Base-by-base conservation (phyloP, 352 stramenopile species). In the Phytophthora pinifolia region DNA sequence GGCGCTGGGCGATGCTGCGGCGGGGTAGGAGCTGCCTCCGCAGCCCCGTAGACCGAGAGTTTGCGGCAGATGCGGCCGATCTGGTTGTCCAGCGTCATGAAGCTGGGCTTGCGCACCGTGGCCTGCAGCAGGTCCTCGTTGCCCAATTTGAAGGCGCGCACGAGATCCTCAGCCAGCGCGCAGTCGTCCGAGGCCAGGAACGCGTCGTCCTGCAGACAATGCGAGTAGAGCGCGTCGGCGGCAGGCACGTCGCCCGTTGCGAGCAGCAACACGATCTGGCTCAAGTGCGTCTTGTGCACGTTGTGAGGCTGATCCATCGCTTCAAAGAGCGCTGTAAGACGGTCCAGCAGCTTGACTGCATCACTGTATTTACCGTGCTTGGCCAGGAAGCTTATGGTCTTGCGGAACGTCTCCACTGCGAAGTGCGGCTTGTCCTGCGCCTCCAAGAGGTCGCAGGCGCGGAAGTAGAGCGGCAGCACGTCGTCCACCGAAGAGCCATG, bases 371-470 rank as follows among this genome's bases (percentile, higher is more conserved):
- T 62, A 9, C 46, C 70, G 22, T 62, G 59, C 48, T 90, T 89
- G 25, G 85, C 73, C 25, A 91, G 44, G 43, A 88, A 93, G n/a
- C 54, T 73, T 45, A 89, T 54, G 45, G 81, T 84, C 69, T 93
- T 93, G 42, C 79, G 74, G 59, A 93, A 88, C 53, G 77, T 74
- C 27, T 93, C 83, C 14, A 93, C 74, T 0, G 83, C 83, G 43
- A 93, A 90, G 61, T 93, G 83, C 14, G 83, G 83, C 54, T 91
- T 93, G 53, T 80, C 77, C 63, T 93, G 83, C 4, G 83, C 70
- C 36, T 93, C 83, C 47, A 91, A 62, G 37, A 93, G 67, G 42
- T 80, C 78, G 62, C 83, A 93, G 6, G 83, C 83, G 15, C 67
- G 66, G 58, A 72, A 62, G 47, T 89, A 90, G 20, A 93, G 65